A percentile compares a stretch with the other conserved stretches of the same genome.
Conservation (phyloP, 257 asterid genomes). For the Capsicum chinense region DNA sequence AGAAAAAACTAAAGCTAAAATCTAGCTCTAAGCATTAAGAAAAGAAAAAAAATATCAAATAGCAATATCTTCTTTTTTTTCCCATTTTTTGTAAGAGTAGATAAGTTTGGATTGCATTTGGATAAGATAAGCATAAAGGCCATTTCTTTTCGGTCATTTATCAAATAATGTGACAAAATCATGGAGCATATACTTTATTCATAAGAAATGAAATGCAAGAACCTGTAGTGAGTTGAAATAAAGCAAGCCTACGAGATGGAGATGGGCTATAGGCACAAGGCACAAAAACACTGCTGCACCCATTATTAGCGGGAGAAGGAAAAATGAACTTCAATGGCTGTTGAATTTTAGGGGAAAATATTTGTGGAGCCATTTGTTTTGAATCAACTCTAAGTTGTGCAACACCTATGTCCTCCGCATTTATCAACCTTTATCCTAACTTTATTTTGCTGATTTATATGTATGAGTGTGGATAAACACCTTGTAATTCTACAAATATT, state of each 20-base stretch:
- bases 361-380: slow-evolving; percentile 12
- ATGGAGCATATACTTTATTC: not conserved
- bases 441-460: not conserved
- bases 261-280: slow-evolving; percentile 46
- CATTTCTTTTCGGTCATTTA: not conserved
- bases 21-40: not conserved
- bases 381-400: not conserved
- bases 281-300: not conserved
- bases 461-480: not conserved
- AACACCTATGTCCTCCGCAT: not conserved
- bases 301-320: not conserved
- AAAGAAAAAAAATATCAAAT: too few species aligned
- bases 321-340: slow-evolving; percentile 24
- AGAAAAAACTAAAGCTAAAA: not conserved
- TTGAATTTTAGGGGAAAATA: slow-evolving; percentile 17
- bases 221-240: slow-evolving; percentile 53
- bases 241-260: slow-evolving; percentile 54
- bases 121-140: not conserved
- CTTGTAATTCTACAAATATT: not conserved
- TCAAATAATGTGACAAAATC: not conserved
- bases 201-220: slow-evolving; percentile 19
- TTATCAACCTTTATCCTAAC: slow-evolving; percentile 14
- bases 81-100: not conserved
- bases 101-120: not conserved
- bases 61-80: not conserved